Conservation (phyloP, 2,329 filamentous ascomycete genomes). For the Fusarium keratoplasticum region DNA sequence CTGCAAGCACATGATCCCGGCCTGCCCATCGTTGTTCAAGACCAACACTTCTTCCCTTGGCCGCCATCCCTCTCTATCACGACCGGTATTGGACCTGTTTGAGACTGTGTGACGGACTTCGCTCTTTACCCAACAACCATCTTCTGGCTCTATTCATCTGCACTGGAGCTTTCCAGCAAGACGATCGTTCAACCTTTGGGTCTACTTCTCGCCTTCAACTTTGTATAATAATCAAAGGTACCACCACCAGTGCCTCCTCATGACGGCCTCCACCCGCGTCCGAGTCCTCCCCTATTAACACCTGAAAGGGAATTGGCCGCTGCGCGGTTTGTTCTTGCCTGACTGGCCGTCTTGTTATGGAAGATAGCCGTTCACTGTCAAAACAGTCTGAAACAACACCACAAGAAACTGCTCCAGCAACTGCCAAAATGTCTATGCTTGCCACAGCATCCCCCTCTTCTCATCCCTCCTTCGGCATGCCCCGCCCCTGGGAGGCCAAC, state of each 20-base stretch:
- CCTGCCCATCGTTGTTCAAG: slow-evolving; percentile 23
- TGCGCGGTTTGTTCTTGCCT: slow-evolving; percentile 34
- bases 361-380: slow-evolving; percentile 53
- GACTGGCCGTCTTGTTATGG: slow-evolving; percentile 51
- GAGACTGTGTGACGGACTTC: slow-evolving; percentile 19
- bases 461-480: slow-evolving; percentile 54
- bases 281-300: slow-evolving; percentile 14
- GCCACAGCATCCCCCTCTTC: slow-evolving; percentile 58
- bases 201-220: slow-evolving; percentile 10
- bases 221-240: slow-evolving; percentile 27
- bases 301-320: slow-evolving; percentile 29
- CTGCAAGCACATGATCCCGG: slow-evolving; percentile 20
- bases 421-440: slow-evolving; percentile 62
- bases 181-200: slow-evolving; percentile 9
- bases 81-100: slow-evolving; percentile 12
- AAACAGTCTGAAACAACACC: slow-evolving; percentile 44
- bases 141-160: slow-evolving; percentile 12
- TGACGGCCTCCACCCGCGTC: not conserved
- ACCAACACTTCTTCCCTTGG: slow-evolving; percentile 14
- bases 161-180: not conserved
- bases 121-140: slow-evolving; percentile 22
- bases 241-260: not conserved
- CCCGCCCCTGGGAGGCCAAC: slow-evolving; percentile 54
- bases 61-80: slow-evolving; percentile 14
- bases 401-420: slow-evolving; percentile 38